phyloP scores from a whole-genome alignment of 345 rosid genomes.

The Eucalyptus tenuipes region DNA sequence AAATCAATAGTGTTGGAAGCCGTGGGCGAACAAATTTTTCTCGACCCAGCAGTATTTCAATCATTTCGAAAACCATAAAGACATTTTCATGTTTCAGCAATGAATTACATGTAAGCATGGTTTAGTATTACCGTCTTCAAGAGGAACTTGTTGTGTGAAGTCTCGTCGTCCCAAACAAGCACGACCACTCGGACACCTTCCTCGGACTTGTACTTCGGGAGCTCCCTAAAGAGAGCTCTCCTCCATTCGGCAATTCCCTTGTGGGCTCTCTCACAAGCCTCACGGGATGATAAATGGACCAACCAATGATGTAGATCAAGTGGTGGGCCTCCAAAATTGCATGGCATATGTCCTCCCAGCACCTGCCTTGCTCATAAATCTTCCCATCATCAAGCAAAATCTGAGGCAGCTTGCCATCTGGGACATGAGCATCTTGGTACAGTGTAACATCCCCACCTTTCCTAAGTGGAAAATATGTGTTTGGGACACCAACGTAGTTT shows the following conservation, averaged over 20 bases:
- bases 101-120: neutral
- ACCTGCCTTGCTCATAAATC: slow-evolving; percentile 24
- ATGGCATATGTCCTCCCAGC: slow-evolving; percentile 69
- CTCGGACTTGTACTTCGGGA: slow-evolving; percentile 43
- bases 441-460: slow-evolving; percentile 43
- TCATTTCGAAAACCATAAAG: fast-evolving
- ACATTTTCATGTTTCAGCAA: neutral
- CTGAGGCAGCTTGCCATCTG: slow-evolving; percentile 25
- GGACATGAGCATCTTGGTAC: slow-evolving; percentile 61
- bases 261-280: slow-evolving; percentile 58
- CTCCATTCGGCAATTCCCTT: slow-evolving; percentile 31
- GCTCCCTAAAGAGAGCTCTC: slow-evolving; percentile 48
- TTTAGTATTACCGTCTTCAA: slow-evolving; percentile 27
- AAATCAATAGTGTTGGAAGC: neutral
- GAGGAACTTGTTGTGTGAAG: slow-evolving; percentile 46
- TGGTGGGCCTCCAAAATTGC: slow-evolving; percentile 52
- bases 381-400: slow-evolving; percentile 40
- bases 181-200: slow-evolving; percentile 55
- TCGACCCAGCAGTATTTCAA: fast-evolving
- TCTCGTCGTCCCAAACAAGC: slow-evolving; percentile 60
- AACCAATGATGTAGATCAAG: slow-evolving; percentile 46
- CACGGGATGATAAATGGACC: slow-evolving; percentile 49
- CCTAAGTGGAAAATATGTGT: slow-evolving; percentile 48
- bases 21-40: neutral
- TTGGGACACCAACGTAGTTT: slow-evolving; percentile 31